Conservation (phyloP, 1,284 basidiomycete genomes). For the Cryptococcus sp. region DNA sequence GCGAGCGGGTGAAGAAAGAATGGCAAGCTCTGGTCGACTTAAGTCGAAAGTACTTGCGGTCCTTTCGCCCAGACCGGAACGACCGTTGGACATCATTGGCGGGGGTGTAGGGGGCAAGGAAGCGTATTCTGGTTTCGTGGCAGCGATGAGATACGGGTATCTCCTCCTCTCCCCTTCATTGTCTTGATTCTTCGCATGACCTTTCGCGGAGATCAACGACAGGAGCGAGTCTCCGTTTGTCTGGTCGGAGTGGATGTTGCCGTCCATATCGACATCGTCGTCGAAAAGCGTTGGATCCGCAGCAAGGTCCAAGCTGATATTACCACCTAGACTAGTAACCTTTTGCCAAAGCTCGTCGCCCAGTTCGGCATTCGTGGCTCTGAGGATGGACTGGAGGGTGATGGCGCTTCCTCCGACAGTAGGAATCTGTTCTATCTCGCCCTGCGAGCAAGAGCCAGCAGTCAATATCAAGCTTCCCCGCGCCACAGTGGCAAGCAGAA, state of each 20-base stretch:
- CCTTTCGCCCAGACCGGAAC: slow-evolving; percentile 28
- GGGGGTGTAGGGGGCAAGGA: background rate
- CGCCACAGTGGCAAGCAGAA: background rate
- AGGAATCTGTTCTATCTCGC: slow-evolving; percentile 22
- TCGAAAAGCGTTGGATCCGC: background rate
- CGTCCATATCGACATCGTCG: slow-evolving; percentile 13
- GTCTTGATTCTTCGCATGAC: background rate
- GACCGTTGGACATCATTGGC: slow-evolving; percentile 11
- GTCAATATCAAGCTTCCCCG: background rate
- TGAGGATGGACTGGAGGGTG: slow-evolving; percentile 10
- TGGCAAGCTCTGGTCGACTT: no score
- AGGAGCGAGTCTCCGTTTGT: background rate
- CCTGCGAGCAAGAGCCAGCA: slow-evolving; percentile 3
- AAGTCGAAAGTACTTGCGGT: background rate
- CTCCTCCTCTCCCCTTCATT: background rate
- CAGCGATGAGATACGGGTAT: slow-evolving; percentile 13
- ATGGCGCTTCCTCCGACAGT: slow-evolving; percentile 15
- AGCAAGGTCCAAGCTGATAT: background rate
- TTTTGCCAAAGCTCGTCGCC: slow-evolving; percentile 11
- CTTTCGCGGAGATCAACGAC: background rate
- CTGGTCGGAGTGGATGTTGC: background rate
- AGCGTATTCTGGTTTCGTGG: background rate
- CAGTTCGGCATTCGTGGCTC: slow-evolving; percentile 4
- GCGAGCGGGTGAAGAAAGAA: background rate
- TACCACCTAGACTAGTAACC: slow-evolving; percentile 3